Base-by-base conservation (phyloP, 495 filamentous ascomycete genomes). In the Daldinia childiae region DNA sequence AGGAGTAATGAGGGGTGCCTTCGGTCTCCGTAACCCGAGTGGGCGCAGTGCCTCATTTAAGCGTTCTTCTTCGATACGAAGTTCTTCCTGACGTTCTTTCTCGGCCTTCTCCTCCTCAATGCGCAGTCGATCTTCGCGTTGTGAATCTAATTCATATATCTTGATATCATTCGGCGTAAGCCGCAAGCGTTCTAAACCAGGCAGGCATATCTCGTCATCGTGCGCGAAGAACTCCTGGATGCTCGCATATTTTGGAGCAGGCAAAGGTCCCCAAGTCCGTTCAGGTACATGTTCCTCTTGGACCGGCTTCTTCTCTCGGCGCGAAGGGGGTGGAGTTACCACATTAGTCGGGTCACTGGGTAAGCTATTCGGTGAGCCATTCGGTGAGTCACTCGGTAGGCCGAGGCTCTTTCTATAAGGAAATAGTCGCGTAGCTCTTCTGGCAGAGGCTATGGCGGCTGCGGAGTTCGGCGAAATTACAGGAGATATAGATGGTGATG, bases 161-260 rank as follows among this genome's bases (percentile, higher is more conserved):
- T 77, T 77, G 5, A 34, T 29, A 21, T 38, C 41, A 21, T 68
- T 75, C 3, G 68, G 62, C 9, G 61, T 41, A 0, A 74, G 52
- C 8, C 27, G 36, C 15, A 68, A 55, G 26, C 56, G 45, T 34
- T 68, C 73, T 19, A 69, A 57, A 38, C 75, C 75, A 27, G 76
- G 76, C 27, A 77, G 56, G 19, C 70, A 72, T 48, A 71, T 34
- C 15, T 68, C 60, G 9, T 72, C 34, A 36, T 77, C 73, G 6
- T 76, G 69, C 6, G 70, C 68, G 39, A 77, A 76, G 32, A 76
- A 76, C 17, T 76, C 73, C 2, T 45, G 70, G 27, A 72, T 64
- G 32, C 63, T 56, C 14, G 32, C 19, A 24, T 71, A 75, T 45
- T 64, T 73, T 15, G 71, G 71, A 6, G 61, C 51, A 48, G 57